phyloP scores from a whole-genome alignment of 257 asterid genomes.

The Nicotiana otophora region DNA sequence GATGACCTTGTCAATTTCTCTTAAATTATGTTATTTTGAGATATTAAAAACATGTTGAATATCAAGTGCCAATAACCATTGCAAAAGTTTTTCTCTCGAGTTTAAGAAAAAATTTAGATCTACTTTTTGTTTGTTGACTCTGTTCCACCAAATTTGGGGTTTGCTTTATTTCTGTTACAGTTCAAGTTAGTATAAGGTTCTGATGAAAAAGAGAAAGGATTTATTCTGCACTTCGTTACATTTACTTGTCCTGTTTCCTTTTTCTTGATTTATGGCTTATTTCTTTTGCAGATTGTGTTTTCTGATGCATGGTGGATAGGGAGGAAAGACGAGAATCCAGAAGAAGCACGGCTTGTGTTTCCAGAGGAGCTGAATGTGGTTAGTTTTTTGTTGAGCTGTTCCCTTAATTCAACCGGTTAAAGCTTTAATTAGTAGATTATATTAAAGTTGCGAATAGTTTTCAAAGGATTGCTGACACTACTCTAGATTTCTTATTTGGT shows the following conservation, averaged over 20 bases:
- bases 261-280: slow-evolving; percentile 15
- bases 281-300: slow-evolving; percentile 60
- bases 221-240: background rate
- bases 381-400: slow-evolving; percentile 18
- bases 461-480: background rate
- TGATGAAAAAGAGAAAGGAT: slow-evolving; percentile 3
- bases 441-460: background rate
- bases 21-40: background rate
- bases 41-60: background rate
- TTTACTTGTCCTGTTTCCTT: background rate
- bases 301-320: slow-evolving; percentile 99
- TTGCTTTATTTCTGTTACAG: background rate
- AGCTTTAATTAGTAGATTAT: background rate
- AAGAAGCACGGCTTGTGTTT: slow-evolving; percentile 60
- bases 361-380: slow-evolving; percentile 71
- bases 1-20: background rate
- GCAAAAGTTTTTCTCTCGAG: background rate
- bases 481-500: background rate
- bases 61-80: background rate
- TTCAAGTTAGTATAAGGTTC: background rate
- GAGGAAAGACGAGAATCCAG: slow-evolving; percentile 79
- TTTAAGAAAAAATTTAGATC: background rate
- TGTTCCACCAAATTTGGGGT: background rate
- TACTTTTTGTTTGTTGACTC: background rate
- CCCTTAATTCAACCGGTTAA: background rate